Evolutionary conservation across 2,329 filamentous ascomycete species (phyloP), one percentile per base, ranked within the genome.

Genomic region (Bertia moriformis): DNA sequence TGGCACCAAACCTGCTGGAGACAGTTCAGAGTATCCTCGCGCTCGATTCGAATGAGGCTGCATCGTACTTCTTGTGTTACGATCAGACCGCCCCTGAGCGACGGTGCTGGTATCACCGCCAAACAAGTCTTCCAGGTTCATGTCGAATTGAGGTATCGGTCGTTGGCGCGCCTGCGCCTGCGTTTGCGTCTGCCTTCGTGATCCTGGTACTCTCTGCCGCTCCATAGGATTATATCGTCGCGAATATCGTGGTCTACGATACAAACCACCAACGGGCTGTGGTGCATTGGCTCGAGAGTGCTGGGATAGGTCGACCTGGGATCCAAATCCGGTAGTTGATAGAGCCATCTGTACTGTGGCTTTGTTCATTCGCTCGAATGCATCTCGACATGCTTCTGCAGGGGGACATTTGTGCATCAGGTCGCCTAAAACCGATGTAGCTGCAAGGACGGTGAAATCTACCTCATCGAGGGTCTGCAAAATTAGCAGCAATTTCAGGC

Each of bases 341-440:
- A 88, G 80, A 48, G 84, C 87, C 88, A 95, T 95, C 53, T 89
- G 85, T 38, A 96, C 83, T 0, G 89, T 96, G 7, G 88, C 88
- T 61, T 91, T 93, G 50, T 85, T 88, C 63, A 94, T 96, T 29
- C 89, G 76, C 49, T 93, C 85, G 54, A 96, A 95, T 1, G 91
- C 88, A 55, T 96, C 88, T 13, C 87, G 78, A 56, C 89, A 96
- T 10, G 88, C 86, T 65, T 95, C 88, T 20, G 89, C 89, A 0
- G 89, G 89, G 0, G 89, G 88, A 48, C 91, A 96, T 56, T 94
- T 94, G 47, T 93, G 84, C 46, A 93, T 88, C 45, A 96, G 69
- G 52, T 95, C 91, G 4, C 78, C 81, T 33, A 96, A 78, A 5
- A 96, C 87, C 2, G 89, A 95, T 38, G 86, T 95, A 17, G 88